Evolutionary conservation across 768 basidiomycete species (phyloP).

Genomic region (Austroboletus eburneus): DNA sequence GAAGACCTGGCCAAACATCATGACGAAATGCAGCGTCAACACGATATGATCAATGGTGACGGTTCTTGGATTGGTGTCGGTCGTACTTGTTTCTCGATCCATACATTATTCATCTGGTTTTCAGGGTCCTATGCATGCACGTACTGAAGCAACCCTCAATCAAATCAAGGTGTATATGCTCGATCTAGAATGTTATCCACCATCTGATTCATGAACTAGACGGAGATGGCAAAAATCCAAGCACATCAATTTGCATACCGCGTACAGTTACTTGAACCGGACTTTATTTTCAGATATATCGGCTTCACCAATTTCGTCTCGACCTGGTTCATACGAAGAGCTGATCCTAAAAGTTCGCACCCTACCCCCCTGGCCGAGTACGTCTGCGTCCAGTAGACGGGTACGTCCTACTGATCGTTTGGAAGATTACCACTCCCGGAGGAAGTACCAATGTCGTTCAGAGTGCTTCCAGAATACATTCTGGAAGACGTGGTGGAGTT

Average conservation of each 20-base stretch:
- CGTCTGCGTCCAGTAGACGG: conserved; percentile 24
- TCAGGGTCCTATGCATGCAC: conserved; percentile 69
- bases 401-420: conserved; percentile 4
- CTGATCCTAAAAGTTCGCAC: conserved; percentile 75
- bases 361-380: conserved; percentile 68
- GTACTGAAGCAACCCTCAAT: conserved; percentile 73
- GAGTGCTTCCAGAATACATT: conserved; percentile 89
- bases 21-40: conserved; percentile 71
- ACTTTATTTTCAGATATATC: conserved; percentile 71
- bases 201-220: conserved; percentile 35
- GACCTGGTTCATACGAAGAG: conserved; percentile 89
- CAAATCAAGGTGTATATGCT: conserved; percentile 58
- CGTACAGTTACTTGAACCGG: conserved; percentile 83
- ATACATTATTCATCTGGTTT: conserved; percentile 1
- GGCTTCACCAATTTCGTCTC: conserved; percentile 88
- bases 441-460: conserved; percentile 81
- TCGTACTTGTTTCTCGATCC: conserved; percentile 4
- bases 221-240: conserved; percentile 64
- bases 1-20: conserved; percentile 70
- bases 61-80: conserved; percentile 80
- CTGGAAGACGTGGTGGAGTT: conserved; percentile 93
- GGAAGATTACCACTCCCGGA: conserved; percentile 79
- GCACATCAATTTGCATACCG: conserved; percentile 78
- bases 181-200: background rate
- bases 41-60: conserved; percentile 73